Percentiles rank a stretch among this genome's conserved stretches.
These are phyloP conservation scores for Stylosanthes scabra DNA, from an alignment of 331 rosid species.

Conservation along the genomic window DNA sequence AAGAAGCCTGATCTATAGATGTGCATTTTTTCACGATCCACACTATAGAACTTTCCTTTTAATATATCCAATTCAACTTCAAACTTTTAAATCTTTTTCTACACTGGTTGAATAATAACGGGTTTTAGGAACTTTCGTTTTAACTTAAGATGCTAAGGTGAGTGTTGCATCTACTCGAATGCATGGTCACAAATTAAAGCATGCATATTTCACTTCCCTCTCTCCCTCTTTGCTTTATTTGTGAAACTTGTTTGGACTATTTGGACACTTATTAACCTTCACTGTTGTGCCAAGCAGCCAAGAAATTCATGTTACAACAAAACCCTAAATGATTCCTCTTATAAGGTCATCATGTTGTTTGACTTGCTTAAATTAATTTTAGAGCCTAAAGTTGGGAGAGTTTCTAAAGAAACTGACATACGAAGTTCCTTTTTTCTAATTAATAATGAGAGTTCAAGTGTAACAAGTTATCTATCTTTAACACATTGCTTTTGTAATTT, in stretches of 20 bases:
- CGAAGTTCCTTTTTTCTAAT: constrained; percentile 45
- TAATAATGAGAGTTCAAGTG: constrained; percentile 40
- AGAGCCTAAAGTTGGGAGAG: neutral
- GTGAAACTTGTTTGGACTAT: neutral
- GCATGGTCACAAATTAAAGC: neutral
- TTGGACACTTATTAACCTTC: constrained; percentile 23
- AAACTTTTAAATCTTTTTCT: too few species aligned
- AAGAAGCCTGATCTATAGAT: too few species aligned
- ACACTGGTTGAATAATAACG: too few species aligned
- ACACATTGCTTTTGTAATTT: constrained; percentile 41
- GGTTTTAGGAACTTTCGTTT: too few species aligned
- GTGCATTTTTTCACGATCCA: too few species aligned
- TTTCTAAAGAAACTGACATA: constrained; percentile 21
- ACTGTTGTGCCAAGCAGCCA: constrained; percentile 1
- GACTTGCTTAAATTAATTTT: constrained; percentile 26
- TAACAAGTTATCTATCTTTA: constrained; percentile 30
- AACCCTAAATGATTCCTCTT: constrained; percentile 7
- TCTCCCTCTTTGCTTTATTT: neutral
- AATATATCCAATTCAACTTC: too few species aligned
- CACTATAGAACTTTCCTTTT: too few species aligned
- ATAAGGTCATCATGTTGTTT: constrained; percentile 28
- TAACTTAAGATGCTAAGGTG: too few species aligned
- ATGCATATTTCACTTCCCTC: neutral
- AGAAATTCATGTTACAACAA: constrained; percentile 7
- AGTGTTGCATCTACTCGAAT: neutral